phyloP scores from a whole-genome alignment of 495 filamentous ascomycete genomes.

The Pyrenopolyporus hunteri region DNA sequence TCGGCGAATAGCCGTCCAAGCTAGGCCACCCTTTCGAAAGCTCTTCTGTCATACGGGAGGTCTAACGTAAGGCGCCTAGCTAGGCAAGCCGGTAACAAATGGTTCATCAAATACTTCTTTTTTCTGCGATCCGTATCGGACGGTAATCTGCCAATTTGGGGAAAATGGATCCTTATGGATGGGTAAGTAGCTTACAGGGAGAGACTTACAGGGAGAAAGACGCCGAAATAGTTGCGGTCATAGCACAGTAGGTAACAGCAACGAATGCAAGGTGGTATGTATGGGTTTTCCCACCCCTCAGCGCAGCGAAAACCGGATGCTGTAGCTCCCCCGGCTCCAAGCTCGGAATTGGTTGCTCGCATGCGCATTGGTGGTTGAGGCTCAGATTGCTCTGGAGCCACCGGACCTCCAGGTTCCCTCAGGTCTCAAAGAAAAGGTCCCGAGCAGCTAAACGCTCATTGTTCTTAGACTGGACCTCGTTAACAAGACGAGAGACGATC shows the following conservation, averaged over 20 bases:
- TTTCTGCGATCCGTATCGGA: neutral
- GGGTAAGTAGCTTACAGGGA: conserved; percentile 18
- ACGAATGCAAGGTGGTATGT: conserved; percentile 24
- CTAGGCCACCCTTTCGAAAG: neutral
- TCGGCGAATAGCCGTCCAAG: neutral
- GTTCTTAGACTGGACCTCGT: neutral
- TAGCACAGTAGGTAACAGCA: conserved; percentile 30
- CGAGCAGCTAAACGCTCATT: conserved; percentile 14
- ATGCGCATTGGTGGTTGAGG: conserved; percentile 24
- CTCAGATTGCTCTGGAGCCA: conserved; percentile 18
- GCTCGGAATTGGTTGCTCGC: conserved; percentile 8
- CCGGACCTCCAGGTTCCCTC: neutral
- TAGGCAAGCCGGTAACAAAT: neutral
- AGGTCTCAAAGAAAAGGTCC: neutral
- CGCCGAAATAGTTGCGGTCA: conserved; percentile 27
- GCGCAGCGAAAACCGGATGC: conserved; percentile 33
- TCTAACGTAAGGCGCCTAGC: conserved; percentile 6
- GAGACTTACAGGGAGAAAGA: conserved; percentile 6
- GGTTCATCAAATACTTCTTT: neutral
- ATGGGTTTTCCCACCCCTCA: conserved; percentile 14
- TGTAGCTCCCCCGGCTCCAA: conserved; percentile 12
- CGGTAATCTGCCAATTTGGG: conserved; percentile 10
- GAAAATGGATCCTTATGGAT: no score
- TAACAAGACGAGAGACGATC: neutral
- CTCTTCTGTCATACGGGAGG: conserved; percentile 15